Evolutionary conservation across 106 monocot species (phyloP).

Genomic region (Dendrobium huoshanense): DNA sequence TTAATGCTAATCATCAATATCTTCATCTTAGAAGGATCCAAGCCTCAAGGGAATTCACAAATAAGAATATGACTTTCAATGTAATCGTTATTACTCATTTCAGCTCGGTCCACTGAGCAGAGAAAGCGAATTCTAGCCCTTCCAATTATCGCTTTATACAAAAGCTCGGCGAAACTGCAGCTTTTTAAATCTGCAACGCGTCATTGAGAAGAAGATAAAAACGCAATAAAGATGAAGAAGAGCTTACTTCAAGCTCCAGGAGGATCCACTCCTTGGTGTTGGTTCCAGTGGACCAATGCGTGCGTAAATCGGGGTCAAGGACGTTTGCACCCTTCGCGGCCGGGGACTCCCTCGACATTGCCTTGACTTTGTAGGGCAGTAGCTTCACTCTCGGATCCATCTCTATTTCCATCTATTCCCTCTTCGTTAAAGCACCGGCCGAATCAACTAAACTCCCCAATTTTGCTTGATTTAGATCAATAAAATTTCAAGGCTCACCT

Average conservation of each 20-base stretch:
- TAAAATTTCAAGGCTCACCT: too few relatives aligned
- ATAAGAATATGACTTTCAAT: background rate
- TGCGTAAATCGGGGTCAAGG: conserved; percentile 74
- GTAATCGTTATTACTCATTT: background rate
- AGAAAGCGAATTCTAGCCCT: background rate
- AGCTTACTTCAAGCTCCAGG: conserved; percentile 77
- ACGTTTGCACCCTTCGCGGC: conserved; percentile 79
- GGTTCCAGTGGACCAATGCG: conserved; percentile 95
- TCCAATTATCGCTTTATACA: background rate
- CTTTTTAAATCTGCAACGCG: background rate
- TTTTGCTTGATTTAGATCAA: background rate
- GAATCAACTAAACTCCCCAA: background rate
- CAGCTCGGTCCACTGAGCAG: background rate
- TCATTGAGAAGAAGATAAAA: background rate
- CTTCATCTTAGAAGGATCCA: background rate
- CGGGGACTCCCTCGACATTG: conserved; percentile 71
- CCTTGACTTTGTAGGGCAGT: conserved; percentile 72
- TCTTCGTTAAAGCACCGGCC: background rate
- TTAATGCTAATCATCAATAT: background rate
- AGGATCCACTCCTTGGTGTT: conserved; percentile 99
- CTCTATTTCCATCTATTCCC: conserved; percentile 62
- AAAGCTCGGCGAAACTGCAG: background rate
- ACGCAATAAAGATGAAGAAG: background rate
- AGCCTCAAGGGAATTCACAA: background rate
- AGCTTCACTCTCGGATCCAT: conserved; percentile 58